These are phyloP conservation scores for Lipomyces spencermartinsiae DNA, from an alignment of 805 yeast genomes.

Conservation along the genomic window DNA sequence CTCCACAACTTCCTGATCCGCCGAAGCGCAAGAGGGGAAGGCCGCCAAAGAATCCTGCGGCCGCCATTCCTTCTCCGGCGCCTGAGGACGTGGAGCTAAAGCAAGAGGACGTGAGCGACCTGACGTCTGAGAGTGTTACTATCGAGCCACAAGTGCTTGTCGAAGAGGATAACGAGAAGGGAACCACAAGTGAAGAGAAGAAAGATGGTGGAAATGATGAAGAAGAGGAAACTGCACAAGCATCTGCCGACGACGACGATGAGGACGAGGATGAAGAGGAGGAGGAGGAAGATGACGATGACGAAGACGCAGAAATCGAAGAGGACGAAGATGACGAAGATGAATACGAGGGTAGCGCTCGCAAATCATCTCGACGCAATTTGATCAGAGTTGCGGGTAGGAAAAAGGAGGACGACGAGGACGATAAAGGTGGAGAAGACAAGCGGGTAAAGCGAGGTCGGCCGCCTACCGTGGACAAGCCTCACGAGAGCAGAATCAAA, in stretches of 20 bases:
- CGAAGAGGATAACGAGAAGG: background rate
- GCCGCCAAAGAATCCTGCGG: background rate
- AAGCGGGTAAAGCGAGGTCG: conserved; percentile 76
- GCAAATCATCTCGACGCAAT: conserved; percentile 17
- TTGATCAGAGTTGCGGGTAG: conserved; percentile 22
- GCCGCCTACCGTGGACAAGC: conserved; percentile 89
- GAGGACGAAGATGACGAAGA: conserved; percentile 45
- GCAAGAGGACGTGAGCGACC: background rate
- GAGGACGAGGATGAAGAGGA: conserved; percentile 43
- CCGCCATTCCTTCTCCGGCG: no score
- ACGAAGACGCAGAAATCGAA: conserved; percentile 35
- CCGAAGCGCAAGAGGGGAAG: conserved; percentile 26
- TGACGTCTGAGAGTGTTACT: conserved; percentile 6
- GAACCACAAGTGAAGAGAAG: background rate
- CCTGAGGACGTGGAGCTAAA: background rate
- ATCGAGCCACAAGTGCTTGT: background rate
- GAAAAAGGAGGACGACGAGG: conserved; percentile 40
- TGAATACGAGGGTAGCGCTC: conserved; percentile 38
- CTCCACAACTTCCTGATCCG: conserved; percentile 7
- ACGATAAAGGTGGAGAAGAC: conserved; percentile 45
- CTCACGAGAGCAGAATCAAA: conserved; percentile 91
- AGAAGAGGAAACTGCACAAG: conserved; percentile 28
- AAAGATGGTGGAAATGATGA: conserved; percentile 3
- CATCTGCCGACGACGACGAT: conserved; percentile 27
- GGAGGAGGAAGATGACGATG: conserved; percentile 39